Percentiles rank a stretch among this genome's conserved stretches.
Evolutionary conservation across 345 rosid genomes (phyloP).

Genomic region (Heritiera littoralis): DNA sequence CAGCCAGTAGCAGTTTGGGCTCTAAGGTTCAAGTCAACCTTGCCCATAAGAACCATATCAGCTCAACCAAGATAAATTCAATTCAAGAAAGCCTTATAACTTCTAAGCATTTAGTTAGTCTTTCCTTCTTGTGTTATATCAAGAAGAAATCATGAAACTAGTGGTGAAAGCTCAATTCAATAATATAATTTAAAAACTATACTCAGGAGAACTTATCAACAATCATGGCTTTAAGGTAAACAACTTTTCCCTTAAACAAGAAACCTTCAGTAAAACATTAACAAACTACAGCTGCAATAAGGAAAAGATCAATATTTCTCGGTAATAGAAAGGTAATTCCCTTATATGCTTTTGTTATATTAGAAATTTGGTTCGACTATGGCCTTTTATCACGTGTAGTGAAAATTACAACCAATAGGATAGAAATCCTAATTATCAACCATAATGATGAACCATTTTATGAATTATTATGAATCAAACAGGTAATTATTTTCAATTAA

Average conservation of each 20-base stretch:
- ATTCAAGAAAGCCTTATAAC: background rate
- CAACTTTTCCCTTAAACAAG: background rate
- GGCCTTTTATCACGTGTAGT: background rate
- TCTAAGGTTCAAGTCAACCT: background rate
- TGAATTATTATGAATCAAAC: background rate
- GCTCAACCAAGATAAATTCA: background rate
- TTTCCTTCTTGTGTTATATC: slow-evolving; percentile 7
- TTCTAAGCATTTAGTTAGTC: background rate
- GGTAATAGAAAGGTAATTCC: background rate
- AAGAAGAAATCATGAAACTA: background rate
- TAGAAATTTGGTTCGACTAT: background rate
- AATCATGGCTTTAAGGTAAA: background rate
- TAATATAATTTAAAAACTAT: background rate
- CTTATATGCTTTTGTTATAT: background rate
- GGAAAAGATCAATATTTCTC: background rate
- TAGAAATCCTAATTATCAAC: background rate
- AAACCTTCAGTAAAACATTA: background rate
- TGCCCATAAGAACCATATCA: background rate
- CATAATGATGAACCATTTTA: background rate
- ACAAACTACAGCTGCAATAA: background rate
- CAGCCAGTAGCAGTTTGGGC: background rate
- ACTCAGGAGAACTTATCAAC: background rate
- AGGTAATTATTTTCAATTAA: background rate
- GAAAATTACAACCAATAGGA: background rate
- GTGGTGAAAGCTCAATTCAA: background rate